phyloP scores from a whole-genome alignment of 179 eudicot genomes.

The Patellifolia procumbens region DNA sequence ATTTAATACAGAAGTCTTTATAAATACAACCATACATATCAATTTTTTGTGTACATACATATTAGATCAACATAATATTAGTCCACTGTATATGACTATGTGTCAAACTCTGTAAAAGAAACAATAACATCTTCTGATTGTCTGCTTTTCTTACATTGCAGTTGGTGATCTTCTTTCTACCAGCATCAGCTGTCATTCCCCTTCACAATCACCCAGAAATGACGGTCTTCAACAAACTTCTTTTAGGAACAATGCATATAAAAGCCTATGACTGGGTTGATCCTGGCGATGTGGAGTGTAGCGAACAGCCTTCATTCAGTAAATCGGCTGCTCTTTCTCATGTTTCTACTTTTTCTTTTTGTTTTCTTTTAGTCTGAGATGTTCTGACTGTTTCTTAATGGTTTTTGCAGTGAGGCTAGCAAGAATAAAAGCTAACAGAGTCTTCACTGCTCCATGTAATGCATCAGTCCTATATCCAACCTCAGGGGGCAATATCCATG shows the following conservation, averaged over 20 bases:
- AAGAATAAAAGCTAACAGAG: conserved; percentile 39
- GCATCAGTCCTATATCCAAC: conserved; percentile 68
- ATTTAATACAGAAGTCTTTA: not conserved
- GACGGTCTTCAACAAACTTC: conserved; percentile 78
- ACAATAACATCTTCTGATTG: conserved; percentile 12
- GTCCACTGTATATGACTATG: no score
- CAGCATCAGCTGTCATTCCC: conserved; percentile 64
- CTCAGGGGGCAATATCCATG: conserved; percentile 75
- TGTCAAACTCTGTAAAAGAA: not conserved
- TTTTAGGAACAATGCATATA: conserved; percentile 59
- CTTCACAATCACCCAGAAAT: conserved; percentile 78
- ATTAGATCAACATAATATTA: no score
- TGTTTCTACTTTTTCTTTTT: not conserved
- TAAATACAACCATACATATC: not conserved
- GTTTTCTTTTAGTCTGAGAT: not conserved
- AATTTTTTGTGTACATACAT: not conserved
- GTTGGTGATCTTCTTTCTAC: conserved; percentile 67
- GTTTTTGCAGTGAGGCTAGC: conserved; percentile 54
- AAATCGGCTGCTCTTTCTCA: conserved; percentile 17
- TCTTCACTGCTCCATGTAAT: conserved; percentile 60
- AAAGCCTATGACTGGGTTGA: conserved; percentile 71
- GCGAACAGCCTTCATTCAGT: conserved; percentile 26
- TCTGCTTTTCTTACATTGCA: conserved; percentile 24
- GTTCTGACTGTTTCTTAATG: conserved; percentile 11
- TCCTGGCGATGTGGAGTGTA: conserved; percentile 10